These are phyloP conservation scores for Luffa aegyptiaca DNA, from an alignment of 306 rosid genomes.

Conservation along the genomic window DNA sequence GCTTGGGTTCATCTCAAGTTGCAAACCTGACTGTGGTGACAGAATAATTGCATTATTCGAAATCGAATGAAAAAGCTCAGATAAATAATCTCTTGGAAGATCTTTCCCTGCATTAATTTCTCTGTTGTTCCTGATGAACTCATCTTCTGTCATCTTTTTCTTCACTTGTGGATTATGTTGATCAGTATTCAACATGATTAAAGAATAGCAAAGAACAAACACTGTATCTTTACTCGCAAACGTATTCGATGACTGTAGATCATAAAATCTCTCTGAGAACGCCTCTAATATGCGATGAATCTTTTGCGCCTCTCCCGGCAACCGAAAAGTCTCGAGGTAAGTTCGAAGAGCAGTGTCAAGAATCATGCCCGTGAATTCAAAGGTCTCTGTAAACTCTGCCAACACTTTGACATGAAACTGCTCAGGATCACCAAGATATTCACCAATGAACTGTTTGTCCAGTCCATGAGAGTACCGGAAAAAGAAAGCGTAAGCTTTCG, in stretches of 20 bases:
- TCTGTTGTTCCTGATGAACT: constrained; percentile 79
- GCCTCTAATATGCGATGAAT: constrained; percentile 77
- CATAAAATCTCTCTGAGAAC: constrained; percentile 57
- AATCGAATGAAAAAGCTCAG: constrained; percentile 74
- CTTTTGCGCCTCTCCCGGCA: constrained; percentile 95
- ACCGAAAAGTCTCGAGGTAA: constrained; percentile 58
- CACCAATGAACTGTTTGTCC: constrained; percentile 68
- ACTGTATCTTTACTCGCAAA: constrained; percentile 78
- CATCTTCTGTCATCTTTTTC: constrained; percentile 93
- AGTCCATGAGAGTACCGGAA: constrained; percentile 63
- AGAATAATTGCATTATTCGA: constrained; percentile 43
- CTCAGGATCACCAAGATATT: constrained; percentile 88
- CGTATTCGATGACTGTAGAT: constrained; percentile 49
- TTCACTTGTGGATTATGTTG: constrained; percentile 95
- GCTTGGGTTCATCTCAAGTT: constrained; percentile 62
- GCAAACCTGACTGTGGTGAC: constrained; percentile 27
- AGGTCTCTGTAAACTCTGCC: constrained; percentile 56
- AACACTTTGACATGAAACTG: constrained; percentile 59
- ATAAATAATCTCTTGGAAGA: constrained; percentile 76
- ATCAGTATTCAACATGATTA: constrained; percentile 92
- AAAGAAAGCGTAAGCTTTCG: constrained; percentile 56
- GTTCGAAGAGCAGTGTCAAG: constrained; percentile 73
- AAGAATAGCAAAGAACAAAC: constrained; percentile 69
- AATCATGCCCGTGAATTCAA: constrained; percentile 62
- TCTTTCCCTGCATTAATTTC: constrained; percentile 85